Evolutionary conservation across 495 filamentous ascomycete genomes (phyloP).

Genomic region (Aspergillus saccharolyticus): DNA sequence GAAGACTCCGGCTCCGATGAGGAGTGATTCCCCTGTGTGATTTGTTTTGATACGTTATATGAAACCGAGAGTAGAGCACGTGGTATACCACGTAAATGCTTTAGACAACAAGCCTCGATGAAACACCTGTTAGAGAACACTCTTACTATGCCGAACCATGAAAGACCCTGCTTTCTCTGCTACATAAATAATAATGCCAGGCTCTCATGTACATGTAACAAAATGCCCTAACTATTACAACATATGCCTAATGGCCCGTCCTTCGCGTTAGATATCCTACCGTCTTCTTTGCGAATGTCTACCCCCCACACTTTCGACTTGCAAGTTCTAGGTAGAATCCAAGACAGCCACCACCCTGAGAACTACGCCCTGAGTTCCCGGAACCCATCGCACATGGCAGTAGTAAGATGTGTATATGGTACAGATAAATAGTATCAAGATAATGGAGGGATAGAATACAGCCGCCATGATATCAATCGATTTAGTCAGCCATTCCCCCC

Average conservation of each 20-base stretch:
- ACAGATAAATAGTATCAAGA: conserved; percentile 9
- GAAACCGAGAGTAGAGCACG: background rate
- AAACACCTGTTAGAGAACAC: background rate
- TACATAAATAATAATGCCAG: no score
- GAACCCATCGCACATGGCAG: background rate
- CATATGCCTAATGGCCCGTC: no score
- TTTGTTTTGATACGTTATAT: background rate
- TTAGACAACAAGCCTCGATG: background rate
- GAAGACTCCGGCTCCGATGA: conserved; percentile 23
- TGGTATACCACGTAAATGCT: no score
- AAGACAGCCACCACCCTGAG: background rate
- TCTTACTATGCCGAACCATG: background rate
- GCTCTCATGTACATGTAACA: no score
- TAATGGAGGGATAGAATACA: background rate
- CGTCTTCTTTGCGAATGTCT: no score
- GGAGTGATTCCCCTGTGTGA: conserved; percentile 14
- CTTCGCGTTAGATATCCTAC: no score
- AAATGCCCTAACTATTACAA: no score
- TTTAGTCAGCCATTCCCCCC: no score
- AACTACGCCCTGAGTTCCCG: background rate
- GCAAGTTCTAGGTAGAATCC: no score
- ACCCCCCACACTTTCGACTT: no score
- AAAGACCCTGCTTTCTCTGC: no score
- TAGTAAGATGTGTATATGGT: conserved; percentile 21
- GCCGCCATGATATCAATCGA: background rate